Conservation (phyloP, 148 eudicot genomes). For the Limonium bicolor region DNA sequence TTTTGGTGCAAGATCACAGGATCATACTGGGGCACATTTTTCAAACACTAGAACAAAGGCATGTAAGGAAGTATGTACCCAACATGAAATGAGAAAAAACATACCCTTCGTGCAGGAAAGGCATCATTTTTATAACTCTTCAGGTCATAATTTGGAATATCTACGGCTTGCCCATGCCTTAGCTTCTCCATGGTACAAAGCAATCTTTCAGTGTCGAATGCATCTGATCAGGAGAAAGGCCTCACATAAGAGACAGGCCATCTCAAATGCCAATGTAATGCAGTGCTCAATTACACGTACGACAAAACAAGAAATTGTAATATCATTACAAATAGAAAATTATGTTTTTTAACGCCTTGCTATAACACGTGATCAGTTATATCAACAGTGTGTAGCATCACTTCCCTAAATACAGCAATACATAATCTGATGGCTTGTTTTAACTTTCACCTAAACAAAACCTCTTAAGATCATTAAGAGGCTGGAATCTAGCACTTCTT, state of each 20-base stretch:
- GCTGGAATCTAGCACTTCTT: no score
- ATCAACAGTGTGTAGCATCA: no score
- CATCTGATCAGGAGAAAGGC: slow-evolving; percentile 42
- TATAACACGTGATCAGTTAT: no score
- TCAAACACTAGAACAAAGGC: neutral
- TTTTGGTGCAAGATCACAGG: neutral
- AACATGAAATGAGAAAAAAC: slow-evolving; percentile 2
- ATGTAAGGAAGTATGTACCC: neutral
- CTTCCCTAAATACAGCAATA: no score
- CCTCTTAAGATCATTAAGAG: no score
- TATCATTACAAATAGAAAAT: no score
- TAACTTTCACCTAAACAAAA: no score
- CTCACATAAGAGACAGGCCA: slow-evolving; percentile 7
- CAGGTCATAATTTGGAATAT: slow-evolving; percentile 91
- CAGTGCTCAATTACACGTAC: no score
- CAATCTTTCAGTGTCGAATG: slow-evolving; percentile 81
- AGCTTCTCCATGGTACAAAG: slow-evolving; percentile 59
- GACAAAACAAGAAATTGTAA: no score
- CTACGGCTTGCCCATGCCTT: slow-evolving; percentile 77
- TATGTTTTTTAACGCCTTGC: no score
- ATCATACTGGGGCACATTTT: neutral
- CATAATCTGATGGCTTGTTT: no score
- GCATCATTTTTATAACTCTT: slow-evolving; percentile 68
- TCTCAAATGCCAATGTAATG: no score
- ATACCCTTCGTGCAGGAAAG: slow-evolving; percentile 81